These are phyloP conservation scores for Fallopia convolvulus DNA, from an alignment of 148 eudicot species.

Conservation along the genomic window DNA sequence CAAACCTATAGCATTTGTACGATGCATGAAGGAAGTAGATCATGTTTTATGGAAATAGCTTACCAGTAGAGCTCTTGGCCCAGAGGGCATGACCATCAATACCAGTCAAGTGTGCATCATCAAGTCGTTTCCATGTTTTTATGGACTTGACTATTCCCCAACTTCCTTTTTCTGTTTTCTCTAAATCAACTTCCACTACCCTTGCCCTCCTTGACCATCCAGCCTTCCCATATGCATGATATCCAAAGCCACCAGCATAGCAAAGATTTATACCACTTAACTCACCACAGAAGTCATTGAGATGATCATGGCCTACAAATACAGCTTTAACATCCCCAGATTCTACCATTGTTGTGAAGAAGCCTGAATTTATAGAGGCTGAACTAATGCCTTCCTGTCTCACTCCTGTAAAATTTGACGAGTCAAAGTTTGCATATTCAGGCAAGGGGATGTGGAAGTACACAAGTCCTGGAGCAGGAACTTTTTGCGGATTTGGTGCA, in stretches of 20 bases:
- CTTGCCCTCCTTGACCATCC: slow-evolving; percentile 95
- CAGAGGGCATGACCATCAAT: slow-evolving; percentile 66
- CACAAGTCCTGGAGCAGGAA: slow-evolving; percentile 69
- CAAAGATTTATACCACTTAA: slow-evolving; percentile 64
- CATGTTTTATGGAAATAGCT: slow-evolving; percentile 11
- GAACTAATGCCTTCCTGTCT: slow-evolving; percentile 84
- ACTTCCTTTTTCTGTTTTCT: slow-evolving; percentile 41
- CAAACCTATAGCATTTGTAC: neutral
- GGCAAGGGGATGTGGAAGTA: slow-evolving; percentile 95
- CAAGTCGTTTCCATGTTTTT: slow-evolving; percentile 82
- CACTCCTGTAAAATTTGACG: slow-evolving; percentile 69
- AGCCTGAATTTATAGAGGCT: slow-evolving; percentile 67
- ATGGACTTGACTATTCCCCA: slow-evolving; percentile 79
- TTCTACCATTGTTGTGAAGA: slow-evolving; percentile 67
- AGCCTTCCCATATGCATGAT: slow-evolving; percentile 93
- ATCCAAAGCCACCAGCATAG: slow-evolving; percentile 92
- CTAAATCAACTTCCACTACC: slow-evolving; percentile 59
- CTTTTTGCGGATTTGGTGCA: slow-evolving; percentile 37
- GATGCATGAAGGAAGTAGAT: neutral
- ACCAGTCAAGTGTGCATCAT: slow-evolving; percentile 54
- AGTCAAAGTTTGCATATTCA: slow-evolving; percentile 57
- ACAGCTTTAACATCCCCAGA: slow-evolving; percentile 81
- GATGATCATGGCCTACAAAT: slow-evolving; percentile 84
- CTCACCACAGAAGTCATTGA: slow-evolving; percentile 88
- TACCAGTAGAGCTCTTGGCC: slow-evolving; percentile 51